Percentiles rank a stretch among this genome's conserved stretches.
Evolutionary conservation across 495 filamentous ascomycete species (phyloP).

Genomic region (Rhizodiscina lignyota): DNA sequence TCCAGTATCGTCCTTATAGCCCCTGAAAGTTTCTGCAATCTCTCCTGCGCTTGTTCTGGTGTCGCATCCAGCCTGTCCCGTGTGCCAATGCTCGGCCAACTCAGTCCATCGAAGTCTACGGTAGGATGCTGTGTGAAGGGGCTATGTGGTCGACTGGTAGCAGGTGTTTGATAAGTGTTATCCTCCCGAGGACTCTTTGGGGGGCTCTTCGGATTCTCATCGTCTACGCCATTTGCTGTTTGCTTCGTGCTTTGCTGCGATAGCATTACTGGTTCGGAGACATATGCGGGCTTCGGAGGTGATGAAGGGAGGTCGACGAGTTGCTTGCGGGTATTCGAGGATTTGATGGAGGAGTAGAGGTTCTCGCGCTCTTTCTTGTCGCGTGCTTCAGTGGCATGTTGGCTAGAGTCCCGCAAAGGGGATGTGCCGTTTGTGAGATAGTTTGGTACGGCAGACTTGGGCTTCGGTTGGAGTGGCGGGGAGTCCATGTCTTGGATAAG

Average conservation of each 20-base stretch:
- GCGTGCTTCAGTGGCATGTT: slow-evolving; percentile 9
- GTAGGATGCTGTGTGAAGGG: slow-evolving; percentile 50
- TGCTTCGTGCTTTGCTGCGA: no score
- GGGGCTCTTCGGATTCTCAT: no score
- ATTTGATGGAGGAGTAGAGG: slow-evolving; percentile 12
- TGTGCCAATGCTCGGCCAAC: slow-evolving; percentile 61
- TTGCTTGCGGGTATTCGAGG: slow-evolving; percentile 9
- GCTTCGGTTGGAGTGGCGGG: slow-evolving; percentile 12
- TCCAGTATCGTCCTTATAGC: slow-evolving; percentile 85
- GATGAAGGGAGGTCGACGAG: slow-evolving; percentile 8
- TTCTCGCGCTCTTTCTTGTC: slow-evolving; percentile 13
- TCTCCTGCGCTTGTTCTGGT: slow-evolving; percentile 49
- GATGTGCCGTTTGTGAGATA: slow-evolving; percentile 11
- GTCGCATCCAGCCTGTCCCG: slow-evolving; percentile 65
- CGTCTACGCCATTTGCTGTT: no score
- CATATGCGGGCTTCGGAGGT: no score
- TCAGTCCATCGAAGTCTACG: slow-evolving; percentile 62
- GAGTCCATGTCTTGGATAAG: slow-evolving; percentile 5
- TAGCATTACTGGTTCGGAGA: no score
- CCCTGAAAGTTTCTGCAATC: slow-evolving; percentile 62
- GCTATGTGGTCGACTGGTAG: slow-evolving; percentile 34
- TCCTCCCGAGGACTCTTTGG: slow-evolving; percentile 49
- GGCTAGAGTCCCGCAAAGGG: slow-evolving; percentile 4
- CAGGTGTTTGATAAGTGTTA: slow-evolving; percentile 30
- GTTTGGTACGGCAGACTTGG: slow-evolving; percentile 11